Percentiles rank a stretch among this genome's conserved stretches.
Conservation (phyloP, 2,329 filamentous ascomycete species). For the Chaetomium strumarium region DNA sequence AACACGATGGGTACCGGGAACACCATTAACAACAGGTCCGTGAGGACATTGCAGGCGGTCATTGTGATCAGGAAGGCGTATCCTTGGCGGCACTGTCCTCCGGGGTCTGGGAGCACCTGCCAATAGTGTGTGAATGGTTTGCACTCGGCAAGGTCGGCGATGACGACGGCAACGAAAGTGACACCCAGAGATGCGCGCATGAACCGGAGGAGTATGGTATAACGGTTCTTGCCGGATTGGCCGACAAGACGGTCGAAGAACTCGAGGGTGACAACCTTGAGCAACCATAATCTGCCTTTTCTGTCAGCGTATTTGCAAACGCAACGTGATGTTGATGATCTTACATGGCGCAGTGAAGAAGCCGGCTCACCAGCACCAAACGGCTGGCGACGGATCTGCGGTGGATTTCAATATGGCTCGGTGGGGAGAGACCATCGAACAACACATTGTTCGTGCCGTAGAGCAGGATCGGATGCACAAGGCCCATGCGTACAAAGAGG, state of each 20-base stretch:
- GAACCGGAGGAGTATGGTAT: conserved; percentile 61
- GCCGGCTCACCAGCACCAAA: conserved; percentile 71
- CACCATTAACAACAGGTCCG: conserved; percentile 77
- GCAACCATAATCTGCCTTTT: conserved; percentile 70
- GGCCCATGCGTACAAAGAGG: conserved; percentile 72
- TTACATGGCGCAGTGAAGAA: conserved; percentile 82
- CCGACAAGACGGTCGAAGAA: conserved; percentile 78
- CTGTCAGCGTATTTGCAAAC: background rate
- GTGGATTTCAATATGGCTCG: conserved; percentile 50
- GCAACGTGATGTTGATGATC: background rate
- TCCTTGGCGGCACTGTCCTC: conserved; percentile 75
- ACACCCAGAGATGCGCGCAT: conserved; percentile 68
- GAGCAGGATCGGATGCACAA: conserved; percentile 76
- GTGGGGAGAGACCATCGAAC: conserved; percentile 37
- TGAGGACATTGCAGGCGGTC: conserved; percentile 77
- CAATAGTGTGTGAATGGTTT: conserved; percentile 67
- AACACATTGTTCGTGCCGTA: conserved; percentile 88
- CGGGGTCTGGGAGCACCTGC: conserved; percentile 78
- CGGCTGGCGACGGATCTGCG: conserved; percentile 67
- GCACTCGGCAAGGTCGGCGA: conserved; percentile 80
- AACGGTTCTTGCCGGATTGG: conserved; percentile 70
- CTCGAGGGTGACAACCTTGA: conserved; percentile 83
- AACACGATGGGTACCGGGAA: conserved; percentile 89
- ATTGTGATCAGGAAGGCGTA: conserved; percentile 81
- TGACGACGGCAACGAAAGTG: conserved; percentile 73